Conservation (phyloP, 176 grass and related monocot species). For the Alopecurus myosuroides region DNA sequence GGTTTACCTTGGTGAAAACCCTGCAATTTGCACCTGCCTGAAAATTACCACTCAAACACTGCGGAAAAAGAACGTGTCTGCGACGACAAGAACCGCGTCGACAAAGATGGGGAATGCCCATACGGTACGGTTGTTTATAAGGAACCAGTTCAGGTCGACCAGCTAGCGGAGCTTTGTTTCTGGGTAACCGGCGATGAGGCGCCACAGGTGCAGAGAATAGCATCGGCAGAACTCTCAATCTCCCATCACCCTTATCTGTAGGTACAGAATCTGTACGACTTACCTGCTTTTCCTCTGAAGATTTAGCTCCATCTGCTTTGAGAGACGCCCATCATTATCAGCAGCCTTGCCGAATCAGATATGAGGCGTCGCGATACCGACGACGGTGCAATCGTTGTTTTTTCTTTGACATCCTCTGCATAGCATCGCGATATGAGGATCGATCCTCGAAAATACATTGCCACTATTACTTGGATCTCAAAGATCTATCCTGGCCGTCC, state of each 20-base stretch:
- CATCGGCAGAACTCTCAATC: constrained; percentile 24
- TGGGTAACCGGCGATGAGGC: constrained; percentile 24
- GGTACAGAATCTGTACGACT: constrained; percentile 35
- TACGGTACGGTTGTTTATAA: constrained; percentile 21
- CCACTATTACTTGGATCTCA: no score
- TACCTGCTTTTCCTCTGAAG: constrained; percentile 27
- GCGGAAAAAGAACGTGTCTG: background rate
- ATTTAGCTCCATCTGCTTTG: constrained; percentile 29
- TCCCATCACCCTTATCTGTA: constrained; percentile 27
- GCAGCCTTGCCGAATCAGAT: constrained; percentile 26
- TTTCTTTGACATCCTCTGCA: constrained; percentile 31
- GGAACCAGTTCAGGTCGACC: constrained; percentile 2
- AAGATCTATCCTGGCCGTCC: no score
- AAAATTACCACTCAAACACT: background rate
- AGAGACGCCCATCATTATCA: background rate
- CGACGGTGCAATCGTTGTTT: constrained; percentile 30
- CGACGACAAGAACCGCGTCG: background rate
- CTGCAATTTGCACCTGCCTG: background rate
- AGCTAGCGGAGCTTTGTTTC: background rate
- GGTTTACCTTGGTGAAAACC: background rate
- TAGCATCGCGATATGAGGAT: no score
- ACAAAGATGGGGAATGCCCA: background rate
- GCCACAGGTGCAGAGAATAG: constrained; percentile 47
- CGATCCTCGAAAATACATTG: no score
- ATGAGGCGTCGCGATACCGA: constrained; percentile 29